These are phyloP conservation scores for Chaetomiaceae sp. DNA, from an alignment of 2,329 filamentous ascomycete genomes.

Conservation along the genomic window DNA sequence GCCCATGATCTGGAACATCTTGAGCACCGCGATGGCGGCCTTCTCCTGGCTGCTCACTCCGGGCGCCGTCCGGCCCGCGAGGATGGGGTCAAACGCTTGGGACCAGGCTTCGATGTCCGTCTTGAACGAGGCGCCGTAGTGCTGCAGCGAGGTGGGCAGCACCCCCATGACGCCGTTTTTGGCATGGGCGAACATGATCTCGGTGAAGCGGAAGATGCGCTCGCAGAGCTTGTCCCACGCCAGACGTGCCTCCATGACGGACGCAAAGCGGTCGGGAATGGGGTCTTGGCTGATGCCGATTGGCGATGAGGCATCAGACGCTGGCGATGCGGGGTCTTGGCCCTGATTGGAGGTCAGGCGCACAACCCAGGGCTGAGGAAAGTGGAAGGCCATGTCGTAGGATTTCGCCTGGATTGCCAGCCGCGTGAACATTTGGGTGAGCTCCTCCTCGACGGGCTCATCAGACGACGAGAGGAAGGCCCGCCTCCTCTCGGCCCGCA, in stretches of 20 bases:
- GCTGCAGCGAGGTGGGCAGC: conserved; percentile 42
- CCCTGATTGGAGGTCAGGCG: conserved; percentile 37
- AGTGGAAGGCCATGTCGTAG: conserved; percentile 63
- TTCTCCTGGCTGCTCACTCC: conserved; percentile 50
- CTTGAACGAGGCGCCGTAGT: conserved; percentile 43
- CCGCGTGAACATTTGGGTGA: conserved; percentile 57
- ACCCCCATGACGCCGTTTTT: conserved; percentile 48
- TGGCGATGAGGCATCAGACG: conserved; percentile 39
- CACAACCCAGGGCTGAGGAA: conserved; percentile 56
- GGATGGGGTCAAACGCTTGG: conserved; percentile 49
- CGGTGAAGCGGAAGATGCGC: conserved; percentile 52
- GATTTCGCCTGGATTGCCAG: conserved; percentile 61
- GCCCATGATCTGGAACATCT: conserved; percentile 56
- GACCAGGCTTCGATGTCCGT: conserved; percentile 50
- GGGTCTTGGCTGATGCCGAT: conserved; percentile 33
- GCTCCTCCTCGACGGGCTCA: conserved; percentile 50
- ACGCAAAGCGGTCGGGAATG: conserved; percentile 42
- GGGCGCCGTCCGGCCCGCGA: conserved; percentile 43
- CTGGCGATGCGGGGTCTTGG: conserved; percentile 35
- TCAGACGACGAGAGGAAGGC: conserved; percentile 36
- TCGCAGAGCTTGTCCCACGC: conserved; percentile 53
- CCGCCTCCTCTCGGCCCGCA: conserved; percentile 41
- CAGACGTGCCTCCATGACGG: conserved; percentile 48
- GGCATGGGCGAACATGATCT: conserved; percentile 44
- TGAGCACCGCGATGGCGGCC: conserved; percentile 54